Percentiles rank a stretch among this genome's conserved stretches.
Evolutionary conservation across 2,329 filamentous ascomycete species (phyloP).

Genomic region (Xylariaceae sp.): DNA sequence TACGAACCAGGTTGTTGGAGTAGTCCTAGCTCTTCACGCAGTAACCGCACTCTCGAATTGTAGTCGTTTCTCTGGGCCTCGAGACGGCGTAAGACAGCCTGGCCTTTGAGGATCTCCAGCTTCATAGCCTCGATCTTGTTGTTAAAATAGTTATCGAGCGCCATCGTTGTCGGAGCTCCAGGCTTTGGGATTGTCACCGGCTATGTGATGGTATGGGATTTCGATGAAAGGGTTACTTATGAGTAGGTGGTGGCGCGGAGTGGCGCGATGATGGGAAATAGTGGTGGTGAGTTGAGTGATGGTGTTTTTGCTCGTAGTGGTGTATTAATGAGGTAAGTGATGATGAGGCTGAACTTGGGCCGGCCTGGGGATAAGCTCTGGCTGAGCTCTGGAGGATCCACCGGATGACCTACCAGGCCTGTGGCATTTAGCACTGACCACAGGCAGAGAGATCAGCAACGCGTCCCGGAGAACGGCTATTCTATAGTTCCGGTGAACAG

Average conservation of each 20-base stretch:
- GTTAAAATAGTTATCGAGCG: constrained; percentile 98
- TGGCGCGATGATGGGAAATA: background rate
- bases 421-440: constrained; percentile 2
- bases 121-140: constrained; percentile 99
- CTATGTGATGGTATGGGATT: background rate
- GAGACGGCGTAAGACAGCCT: constrained; percentile 87
- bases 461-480: constrained; percentile 24
- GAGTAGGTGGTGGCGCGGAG: background rate
- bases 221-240: background rate
- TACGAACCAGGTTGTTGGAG: constrained; percentile 97
- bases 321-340: constrained; percentile 1
- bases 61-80: constrained; percentile 99
- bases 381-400: background rate
- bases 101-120: constrained; percentile 98
- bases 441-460: constrained; percentile 25
- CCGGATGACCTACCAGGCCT: background rate
- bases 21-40: constrained; percentile 91
- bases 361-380: constrained; percentile 12
- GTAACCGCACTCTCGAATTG: constrained; percentile 91
- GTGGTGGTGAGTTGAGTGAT: background rate
- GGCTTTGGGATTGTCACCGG: constrained; percentile 13
- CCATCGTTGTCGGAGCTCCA: constrained; percentile 60
- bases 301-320: background rate
- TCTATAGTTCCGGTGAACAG: constrained; percentile 21
- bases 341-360: constrained; percentile 16